Base-by-base conservation (phyloP, 352 stramenopile species). In the Globisporangium barbulae region DNA sequence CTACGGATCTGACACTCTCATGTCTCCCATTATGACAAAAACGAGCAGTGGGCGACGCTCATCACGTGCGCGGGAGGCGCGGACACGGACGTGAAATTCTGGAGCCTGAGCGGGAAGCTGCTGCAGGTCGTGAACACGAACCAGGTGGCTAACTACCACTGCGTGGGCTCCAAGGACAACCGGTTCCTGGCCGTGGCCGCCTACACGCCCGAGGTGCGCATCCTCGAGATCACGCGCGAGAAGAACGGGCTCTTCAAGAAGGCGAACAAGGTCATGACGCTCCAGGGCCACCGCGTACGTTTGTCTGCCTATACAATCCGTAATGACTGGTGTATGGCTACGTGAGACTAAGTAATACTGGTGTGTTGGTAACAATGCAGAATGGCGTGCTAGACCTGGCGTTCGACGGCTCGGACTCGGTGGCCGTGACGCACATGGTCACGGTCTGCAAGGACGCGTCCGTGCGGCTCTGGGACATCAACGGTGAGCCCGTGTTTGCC, bases 81-180 rank as follows among this genome's bases (percentile, higher is more conserved):
- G 2, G 85, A 94, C 65, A 94, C 85, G 19, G 83, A 92, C 39
- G 74, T 94, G 65, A 94, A 92, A 68, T 94, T 91, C 69, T 94
- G 85, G 85, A 88, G 73, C 61, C 59, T 86, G 47, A 74, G 71
- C 13, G 83, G 83, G 28, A 78, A 89, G 21, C 63, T 91, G 42
- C 64, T 92, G 58, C 85, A 92, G 59, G 74, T 81, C 12, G 82
- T 84, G 33, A 92, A 90, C 70, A 91, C 82, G 31, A 91, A 93
- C 66, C 83, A 93, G 63, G 81, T 93, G 42, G 67, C 77, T 49
- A 92, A 91, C 65, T 92, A 89, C 65, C 85, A 93, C 67, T 89
- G 78, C 60, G 71, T 93, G 6, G 79, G 73, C 3, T 93, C 85
- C 31, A 91, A 89, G 61, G 85, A 93, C 73, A 93, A 91, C 58